Conservation (phyloP, 2,329 filamentous ascomycete species). For the Didymellaceae sp. region DNA sequence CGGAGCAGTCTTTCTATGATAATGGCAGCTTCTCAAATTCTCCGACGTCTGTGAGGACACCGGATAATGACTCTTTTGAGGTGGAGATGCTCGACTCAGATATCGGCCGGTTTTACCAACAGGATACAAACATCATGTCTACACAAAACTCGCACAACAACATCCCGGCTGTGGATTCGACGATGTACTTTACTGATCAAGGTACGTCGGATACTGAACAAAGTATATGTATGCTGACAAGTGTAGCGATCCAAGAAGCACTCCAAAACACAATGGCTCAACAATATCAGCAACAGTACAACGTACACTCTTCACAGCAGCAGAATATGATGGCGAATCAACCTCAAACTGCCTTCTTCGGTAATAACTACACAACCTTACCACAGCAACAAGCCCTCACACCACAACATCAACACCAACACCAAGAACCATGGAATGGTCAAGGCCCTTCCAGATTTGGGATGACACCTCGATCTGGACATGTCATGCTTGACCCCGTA, state of each 20-base stretch:
- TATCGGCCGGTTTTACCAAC: slow-evolving; percentile 38
- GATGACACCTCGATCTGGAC: slow-evolving; percentile 35
- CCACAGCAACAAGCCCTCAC: slow-evolving; percentile 19
- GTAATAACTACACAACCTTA: slow-evolving; percentile 29
- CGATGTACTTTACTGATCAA: slow-evolving; percentile 33
- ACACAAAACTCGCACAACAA: slow-evolving; percentile 35
- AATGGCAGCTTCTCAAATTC: slow-evolving; percentile 45
- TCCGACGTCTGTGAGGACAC: slow-evolving; percentile 45
- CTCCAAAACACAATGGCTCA: slow-evolving; percentile 33
- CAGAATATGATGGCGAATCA: slow-evolving; percentile 26
- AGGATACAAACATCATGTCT: slow-evolving; percentile 31
- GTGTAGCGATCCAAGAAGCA: slow-evolving; percentile 34
- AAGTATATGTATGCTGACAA: slow-evolving; percentile 19
- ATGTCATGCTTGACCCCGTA: slow-evolving; percentile 40
- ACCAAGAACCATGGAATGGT: slow-evolving; percentile 43
- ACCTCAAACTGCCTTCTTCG: slow-evolving; percentile 25
- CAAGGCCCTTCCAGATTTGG: slow-evolving; percentile 37
- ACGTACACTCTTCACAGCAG: slow-evolving; percentile 22
- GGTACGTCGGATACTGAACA: slow-evolving; percentile 21
- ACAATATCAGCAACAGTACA: slow-evolving; percentile 31
- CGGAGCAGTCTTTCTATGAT: slow-evolving; percentile 42
- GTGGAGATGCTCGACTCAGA: slow-evolving; percentile 42
- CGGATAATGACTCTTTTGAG: slow-evolving; percentile 43
- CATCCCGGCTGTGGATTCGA: slow-evolving; percentile 30
- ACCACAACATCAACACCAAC: no score